Conservation (phyloP, 345 rosid species). For the Erodium maritimum region DNA sequence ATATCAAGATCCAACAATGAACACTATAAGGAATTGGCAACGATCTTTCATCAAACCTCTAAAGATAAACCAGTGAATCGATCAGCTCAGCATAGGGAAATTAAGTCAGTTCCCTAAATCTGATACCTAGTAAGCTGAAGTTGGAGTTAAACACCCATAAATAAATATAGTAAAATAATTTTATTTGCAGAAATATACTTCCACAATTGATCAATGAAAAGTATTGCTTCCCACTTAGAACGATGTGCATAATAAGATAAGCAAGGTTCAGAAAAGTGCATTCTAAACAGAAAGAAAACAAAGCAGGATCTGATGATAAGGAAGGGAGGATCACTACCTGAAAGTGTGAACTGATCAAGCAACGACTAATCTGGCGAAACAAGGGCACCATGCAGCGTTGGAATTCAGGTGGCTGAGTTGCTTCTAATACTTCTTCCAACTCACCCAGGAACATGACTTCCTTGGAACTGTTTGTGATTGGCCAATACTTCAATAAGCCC, state of each 20-base stretch:
- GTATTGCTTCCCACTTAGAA: no score
- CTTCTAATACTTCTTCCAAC: constrained; percentile 81
- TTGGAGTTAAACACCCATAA: no score
- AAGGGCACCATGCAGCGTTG: constrained; percentile 78
- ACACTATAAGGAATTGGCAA: not conserved
- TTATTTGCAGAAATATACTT: no score
- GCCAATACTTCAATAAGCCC: constrained; percentile 87
- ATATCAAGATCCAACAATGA: not conserved
- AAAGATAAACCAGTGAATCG: not conserved
- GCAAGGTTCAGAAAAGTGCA: not conserved
- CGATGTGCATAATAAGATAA: not conserved
- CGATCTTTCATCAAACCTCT: not conserved
- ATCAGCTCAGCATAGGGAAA: not conserved
- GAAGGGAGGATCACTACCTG: constrained; percentile 40
- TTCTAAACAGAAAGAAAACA: not conserved
- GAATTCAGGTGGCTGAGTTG: constrained; percentile 67
- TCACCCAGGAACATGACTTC: constrained; percentile 87
- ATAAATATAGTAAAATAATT: no score
- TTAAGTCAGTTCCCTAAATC: no score
- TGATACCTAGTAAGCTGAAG: no score
- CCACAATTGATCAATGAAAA: no score
- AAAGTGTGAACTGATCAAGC: constrained; percentile 76
- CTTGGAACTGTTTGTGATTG: constrained; percentile 80
- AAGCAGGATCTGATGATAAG: constrained; percentile 4
- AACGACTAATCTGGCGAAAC: constrained; percentile 55